Conservation (phyloP, 345 rosid genomes). For the Salix koriyanagi region DNA sequence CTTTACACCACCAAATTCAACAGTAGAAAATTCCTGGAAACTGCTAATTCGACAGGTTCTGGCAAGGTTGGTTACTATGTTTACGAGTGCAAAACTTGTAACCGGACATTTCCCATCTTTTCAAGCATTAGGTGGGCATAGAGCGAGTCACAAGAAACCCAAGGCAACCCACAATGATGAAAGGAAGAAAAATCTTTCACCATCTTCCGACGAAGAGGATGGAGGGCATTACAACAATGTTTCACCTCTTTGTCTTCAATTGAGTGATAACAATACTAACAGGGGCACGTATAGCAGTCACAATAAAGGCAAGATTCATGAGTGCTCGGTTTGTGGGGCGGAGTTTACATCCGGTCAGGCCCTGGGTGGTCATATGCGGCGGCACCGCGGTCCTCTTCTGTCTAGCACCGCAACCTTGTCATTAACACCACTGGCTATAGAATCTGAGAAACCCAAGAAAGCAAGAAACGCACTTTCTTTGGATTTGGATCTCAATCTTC, state of each 20-base stretch:
- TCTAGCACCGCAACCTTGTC: constrained; percentile 30
- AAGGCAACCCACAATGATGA: constrained; percentile 20
- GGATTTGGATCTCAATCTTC: constrained; percentile 92
- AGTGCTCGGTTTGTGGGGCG: constrained; percentile 85
- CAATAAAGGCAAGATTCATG: constrained; percentile 59
- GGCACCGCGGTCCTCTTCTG: constrained; percentile 58
- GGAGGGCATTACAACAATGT: constrained; percentile 35
- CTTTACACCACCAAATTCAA: constrained; percentile 35
- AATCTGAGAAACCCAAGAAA: constrained; percentile 36
- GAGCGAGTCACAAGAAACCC: constrained; percentile 97
- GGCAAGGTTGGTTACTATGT: constrained; percentile 74
- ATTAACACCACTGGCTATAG: constrained; percentile 41
- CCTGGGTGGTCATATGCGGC: constrained; percentile 95
- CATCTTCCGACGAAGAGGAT: constrained; percentile 34
- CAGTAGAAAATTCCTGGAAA: constrained; percentile 63
- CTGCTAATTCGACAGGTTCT: constrained; percentile 33
- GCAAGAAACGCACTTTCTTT: constrained; percentile 56
- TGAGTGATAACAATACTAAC: constrained; percentile 27
- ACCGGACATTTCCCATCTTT: constrained; percentile 83
- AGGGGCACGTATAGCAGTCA: constrained; percentile 23
- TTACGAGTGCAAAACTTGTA: constrained; percentile 91
- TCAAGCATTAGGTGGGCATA: constrained; percentile 95
- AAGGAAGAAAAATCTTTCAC: background rate
- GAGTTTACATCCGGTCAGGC: constrained; percentile 96
- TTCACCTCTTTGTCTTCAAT: constrained; percentile 53